Evolutionary conservation across 164 flowering plant genomes (phyloP), one percentile per base, ranked within the genome.

Genomic region (Cinnamomum micranthum): DNA sequence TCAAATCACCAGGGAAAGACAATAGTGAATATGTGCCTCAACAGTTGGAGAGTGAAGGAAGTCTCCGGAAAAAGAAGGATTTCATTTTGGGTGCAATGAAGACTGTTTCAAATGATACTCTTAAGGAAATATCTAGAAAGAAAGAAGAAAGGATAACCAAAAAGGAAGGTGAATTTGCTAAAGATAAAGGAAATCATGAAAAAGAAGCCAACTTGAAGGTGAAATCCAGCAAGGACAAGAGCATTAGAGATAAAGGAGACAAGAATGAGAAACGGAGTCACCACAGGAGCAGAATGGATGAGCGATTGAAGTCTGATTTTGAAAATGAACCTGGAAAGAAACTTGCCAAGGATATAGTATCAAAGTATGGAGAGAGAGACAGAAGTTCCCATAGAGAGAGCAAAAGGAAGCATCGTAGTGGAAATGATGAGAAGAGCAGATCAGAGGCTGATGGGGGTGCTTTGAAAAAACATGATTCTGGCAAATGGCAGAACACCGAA

Each of bases 301-400:
- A 84, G 71, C 71, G 60, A 27, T 25, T 50, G 14, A 75, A 68
- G 66, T 70, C 74, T 74, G 72, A 74, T 75, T 71, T 71, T 77
- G 81, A 79, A 65, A 75, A 74, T 76, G 78, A 75, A 78, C 50
- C 75, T 74, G 77, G 71, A 41, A 84, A 75, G 77, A 90, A 79
- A 73, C 77, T 69, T 71, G 68, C 80, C 47, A 84, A 83, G 76
- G 78, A 81, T 74, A 70, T 71, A 23, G 51, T 28, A 3, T 74
- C 64, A 17, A 84, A 79, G 75, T 77, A 78, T 75, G 65, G 27
- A 2, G 90, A 84, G 62, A 79, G 77, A 71, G 80, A 73, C 68
- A 79, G 79, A 65, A 83, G 79, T 66, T 81, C 83, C 76, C 91
- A 85, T 74, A 83, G 82, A 79, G 92, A 86, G 74, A 84, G 69